These are phyloP conservation scores for Microstegium vimineum DNA, from an alignment of 176 grass and related monocot species.

Conservation along the genomic window DNA sequence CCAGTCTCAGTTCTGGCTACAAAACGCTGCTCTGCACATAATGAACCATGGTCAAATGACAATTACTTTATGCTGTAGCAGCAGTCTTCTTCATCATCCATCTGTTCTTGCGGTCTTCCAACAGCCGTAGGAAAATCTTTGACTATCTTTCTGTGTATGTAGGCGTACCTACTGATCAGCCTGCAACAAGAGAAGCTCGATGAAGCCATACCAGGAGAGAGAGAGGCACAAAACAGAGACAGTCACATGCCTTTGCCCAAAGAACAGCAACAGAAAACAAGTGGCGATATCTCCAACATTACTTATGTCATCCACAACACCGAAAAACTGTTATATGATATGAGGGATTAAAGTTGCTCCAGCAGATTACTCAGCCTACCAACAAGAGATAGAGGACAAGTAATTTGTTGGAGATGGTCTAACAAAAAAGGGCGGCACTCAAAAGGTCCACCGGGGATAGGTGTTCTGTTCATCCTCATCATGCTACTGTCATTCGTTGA, in stretches of 20 bases:
- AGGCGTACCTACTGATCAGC: not conserved
- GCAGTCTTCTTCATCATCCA: not conserved
- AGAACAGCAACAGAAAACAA: conserved; percentile 36
- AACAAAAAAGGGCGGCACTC: conserved; percentile 6
- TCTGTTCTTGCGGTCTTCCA: not conserved
- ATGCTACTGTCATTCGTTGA: conserved; percentile 30
- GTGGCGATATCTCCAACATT: conserved; percentile 9
- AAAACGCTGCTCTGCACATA: not conserved
- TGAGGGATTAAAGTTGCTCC: too few species aligned
- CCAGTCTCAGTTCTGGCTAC: not conserved
- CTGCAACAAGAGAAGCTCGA: conserved; percentile 8
- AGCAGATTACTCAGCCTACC: too few species aligned
- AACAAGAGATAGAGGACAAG: not conserved
- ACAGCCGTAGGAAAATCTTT: not conserved
- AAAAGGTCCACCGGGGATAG: conserved; percentile 25
- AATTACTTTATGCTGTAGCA: not conserved
- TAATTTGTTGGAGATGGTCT: not conserved
- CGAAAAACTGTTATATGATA: too few species aligned
- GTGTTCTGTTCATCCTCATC: conserved; percentile 27
- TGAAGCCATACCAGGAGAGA: not conserved
- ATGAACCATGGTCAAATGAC: not conserved
- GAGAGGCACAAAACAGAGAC: not conserved
- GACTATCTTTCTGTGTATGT: not conserved
- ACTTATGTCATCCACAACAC: too few species aligned
- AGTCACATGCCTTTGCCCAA: conserved; percentile 30